phyloP scores from a whole-genome alignment of 2,329 filamentous ascomycete species.

The Fusarium sp. region DNA sequence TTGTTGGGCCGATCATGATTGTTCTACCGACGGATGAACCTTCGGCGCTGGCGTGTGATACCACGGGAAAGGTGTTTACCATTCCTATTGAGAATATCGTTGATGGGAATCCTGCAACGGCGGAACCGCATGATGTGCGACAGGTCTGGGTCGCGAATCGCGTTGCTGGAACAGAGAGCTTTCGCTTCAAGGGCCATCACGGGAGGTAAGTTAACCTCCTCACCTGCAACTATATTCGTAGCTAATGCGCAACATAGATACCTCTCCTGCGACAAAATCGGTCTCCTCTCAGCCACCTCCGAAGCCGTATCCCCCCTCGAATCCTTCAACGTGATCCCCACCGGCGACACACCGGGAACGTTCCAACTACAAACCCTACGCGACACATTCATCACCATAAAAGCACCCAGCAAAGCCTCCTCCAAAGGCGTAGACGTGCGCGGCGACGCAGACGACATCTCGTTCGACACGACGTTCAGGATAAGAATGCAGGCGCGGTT shows the following conservation, averaged over 20 bases:
- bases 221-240: rapidly evolving
- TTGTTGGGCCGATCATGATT: slow-evolving; percentile 83
- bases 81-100: slow-evolving; percentile 87
- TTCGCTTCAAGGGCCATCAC: slow-evolving; percentile 90
- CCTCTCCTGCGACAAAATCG: slow-evolving; percentile 85
- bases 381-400: slow-evolving; percentile 74
- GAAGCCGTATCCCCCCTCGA: slow-evolving; percentile 88
- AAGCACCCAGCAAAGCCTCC: slow-evolving; percentile 59
- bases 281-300: slow-evolving; percentile 77
- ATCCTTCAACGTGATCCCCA: slow-evolving; percentile 75
- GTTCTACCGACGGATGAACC: slow-evolving; percentile 80
- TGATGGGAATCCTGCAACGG: slow-evolving; percentile 81
- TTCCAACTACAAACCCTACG: slow-evolving; percentile 80
- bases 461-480: slow-evolving; percentile 76
- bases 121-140: slow-evolving; percentile 93
- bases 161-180: slow-evolving; percentile 81
- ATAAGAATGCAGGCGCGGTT: slow-evolving; percentile 96
- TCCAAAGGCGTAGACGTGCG: slow-evolving; percentile 72
- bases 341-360: slow-evolving; percentile 71
- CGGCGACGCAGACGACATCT: slow-evolving; percentile 75
- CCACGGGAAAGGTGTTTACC: slow-evolving; percentile 85
- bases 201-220: slow-evolving; percentile 67
- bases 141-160: slow-evolving; percentile 94
- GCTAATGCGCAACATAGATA: slow-evolving; percentile 65
- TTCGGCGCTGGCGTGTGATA: slow-evolving; percentile 84